Base-by-base conservation (phyloP, 192 early-diverging fungal genomes). In the Geranomyces variabilis region DNA sequence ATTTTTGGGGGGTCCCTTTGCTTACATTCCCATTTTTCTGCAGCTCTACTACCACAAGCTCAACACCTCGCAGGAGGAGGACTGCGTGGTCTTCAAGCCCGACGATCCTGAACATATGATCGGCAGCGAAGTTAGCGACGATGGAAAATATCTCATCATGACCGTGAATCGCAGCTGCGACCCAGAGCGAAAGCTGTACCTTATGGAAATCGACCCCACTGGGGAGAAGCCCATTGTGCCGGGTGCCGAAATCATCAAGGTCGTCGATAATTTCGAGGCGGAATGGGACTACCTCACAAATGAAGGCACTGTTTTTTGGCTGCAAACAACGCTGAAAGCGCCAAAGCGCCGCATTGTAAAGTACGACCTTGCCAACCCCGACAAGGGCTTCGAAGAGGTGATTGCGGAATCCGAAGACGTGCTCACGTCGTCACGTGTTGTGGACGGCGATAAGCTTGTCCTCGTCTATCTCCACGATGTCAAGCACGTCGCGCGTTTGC, bases 401-500 rank as follows among this genome's bases (percentile, higher is more conserved):
- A 74, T 92, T 29, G 77, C 87, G 8, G 77, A 92, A 71, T 34
- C 70, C 19, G 70, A 82, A 31, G 87, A 86, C 65, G 77, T 85
- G 1, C 71, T 90, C 24, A 74, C 63, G 6, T 59, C 34, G 33
- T 67, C 62, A 43, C 24, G 17, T 14, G 85, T 88, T 22, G 79
- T 85, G 4, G 74, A 86, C 67, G 64, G 79, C 31, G 77, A 88
- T 70, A 85, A 89, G 61, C 74, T 91, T 36, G 56, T 92, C 26
- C 51, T 88, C 24, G 69, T 75, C 0, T 88, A 90, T 73, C 73
- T 90, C 64, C 82, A 81, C 69, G 86, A 92, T 77, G 89, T 90
- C 14, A 87, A 75, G 74, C 63, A 79, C 61, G 66, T 77, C 77
- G 28, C 75, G 15, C 51, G 69, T 29, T 59, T 91, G 15, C 68